Evolutionary conservation across 495 filamentous ascomycete species (phyloP), one percentile per base, ranked within the genome.

Genomic region (Penicillium paxilli): DNA sequence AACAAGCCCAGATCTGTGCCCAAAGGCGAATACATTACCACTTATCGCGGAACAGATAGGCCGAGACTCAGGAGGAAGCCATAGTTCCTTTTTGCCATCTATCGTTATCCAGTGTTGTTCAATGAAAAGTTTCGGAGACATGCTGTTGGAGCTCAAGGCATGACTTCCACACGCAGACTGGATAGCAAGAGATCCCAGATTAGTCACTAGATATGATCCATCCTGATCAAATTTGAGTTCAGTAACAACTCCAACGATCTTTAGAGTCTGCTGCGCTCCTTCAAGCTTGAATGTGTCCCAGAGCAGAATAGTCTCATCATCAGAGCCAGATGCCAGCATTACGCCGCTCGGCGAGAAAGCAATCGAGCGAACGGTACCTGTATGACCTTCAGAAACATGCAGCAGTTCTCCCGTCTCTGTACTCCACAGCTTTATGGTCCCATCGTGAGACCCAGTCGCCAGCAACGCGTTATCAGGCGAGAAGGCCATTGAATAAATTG

Each of bases 401-500:
- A 5, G 11, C 35, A 44, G 5, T 6, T 20, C 23, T 55, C 38
- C 38, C 10, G 33, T 41, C 1, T 9, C 5, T 2, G 30, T 0
- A 48, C 72, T 59, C 70, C 67, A 72, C 32, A 73, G 54, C 47
- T 47, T 51, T 21, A 74, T 56, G 4, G 50, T 52, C 6, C 50
- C 21, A 48, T 73, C 66, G 8, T 11, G 0, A 12, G 55, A 59
- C 20, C 22, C 52, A 1, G 62, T 55, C 17, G 64, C 64, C 21
- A 67, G 38, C 12, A 55, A 9, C 7, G n/a, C 14, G 17, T 56
- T 60, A 21, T 61, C 53, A 11, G 58, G 58, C 16, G 67, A 72
- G 58, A 66, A 66, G 8, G 49, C 54, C 35, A 60, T 53, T 10
- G 57, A 58, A 0, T 4, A 11, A 35, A 70, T 47, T n/a, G n/a